Evolutionary conservation across 2,329 filamentous ascomycete species (phyloP).

Genomic region (Epichloe uncinata): DNA sequence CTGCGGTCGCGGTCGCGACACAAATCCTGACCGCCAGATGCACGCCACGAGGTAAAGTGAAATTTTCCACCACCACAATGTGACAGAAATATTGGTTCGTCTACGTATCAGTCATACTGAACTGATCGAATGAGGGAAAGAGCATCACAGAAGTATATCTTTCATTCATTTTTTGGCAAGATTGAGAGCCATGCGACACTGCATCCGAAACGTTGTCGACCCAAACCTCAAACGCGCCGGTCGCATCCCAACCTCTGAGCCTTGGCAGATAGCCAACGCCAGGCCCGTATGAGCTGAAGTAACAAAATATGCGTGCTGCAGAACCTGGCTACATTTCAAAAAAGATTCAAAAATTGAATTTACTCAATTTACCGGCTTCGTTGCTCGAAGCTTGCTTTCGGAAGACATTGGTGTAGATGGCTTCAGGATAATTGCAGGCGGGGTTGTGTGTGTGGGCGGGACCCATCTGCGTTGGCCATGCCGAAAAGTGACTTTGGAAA

Average conservation of each 20-base stretch:
- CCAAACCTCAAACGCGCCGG: neutral
- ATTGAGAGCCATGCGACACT: neutral
- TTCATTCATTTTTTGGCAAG: too few relatives aligned
- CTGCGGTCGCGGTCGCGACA: neutral
- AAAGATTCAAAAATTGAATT: neutral
- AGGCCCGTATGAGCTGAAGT: neutral
- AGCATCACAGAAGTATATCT: neutral
- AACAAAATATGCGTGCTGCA: neutral
- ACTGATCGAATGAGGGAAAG: neutral
- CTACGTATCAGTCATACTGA: neutral
- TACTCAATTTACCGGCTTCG: neutral
- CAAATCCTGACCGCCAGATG: neutral
- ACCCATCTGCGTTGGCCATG: neutral
- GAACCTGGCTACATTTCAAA: neutral
- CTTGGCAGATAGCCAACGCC: neutral
- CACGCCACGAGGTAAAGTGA: neutral
- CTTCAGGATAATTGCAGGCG: slow-evolving; percentile 13
- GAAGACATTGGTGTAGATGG: slow-evolving; percentile 16
- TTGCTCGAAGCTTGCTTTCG: neutral
- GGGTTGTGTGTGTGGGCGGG: neutral
- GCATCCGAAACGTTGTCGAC: neutral
- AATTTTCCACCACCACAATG: neutral
- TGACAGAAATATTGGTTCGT: neutral
- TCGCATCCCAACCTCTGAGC: neutral
- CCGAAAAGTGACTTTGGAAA: slow-evolving; percentile 16